Percentiles rank a stretch among this genome's conserved stretches.
Evolutionary conservation across 495 filamentous ascomycete species (phyloP).

Genomic region (Tuber brumale): DNA sequence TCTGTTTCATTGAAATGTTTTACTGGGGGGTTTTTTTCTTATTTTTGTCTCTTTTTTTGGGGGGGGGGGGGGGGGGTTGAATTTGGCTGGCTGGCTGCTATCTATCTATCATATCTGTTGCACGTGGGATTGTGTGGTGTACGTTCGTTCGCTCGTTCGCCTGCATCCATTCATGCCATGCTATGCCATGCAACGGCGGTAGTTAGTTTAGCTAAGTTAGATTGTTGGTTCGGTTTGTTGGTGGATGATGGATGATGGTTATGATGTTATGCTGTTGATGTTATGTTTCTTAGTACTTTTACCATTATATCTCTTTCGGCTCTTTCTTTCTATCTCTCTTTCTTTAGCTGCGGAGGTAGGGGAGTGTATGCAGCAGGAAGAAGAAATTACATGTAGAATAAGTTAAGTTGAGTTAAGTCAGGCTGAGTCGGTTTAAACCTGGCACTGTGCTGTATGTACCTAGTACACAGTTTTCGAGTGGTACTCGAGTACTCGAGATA

Average conservation of each 20-base stretch:
- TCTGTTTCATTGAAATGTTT: neutral
- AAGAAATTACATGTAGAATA: neutral
- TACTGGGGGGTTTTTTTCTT: neutral
- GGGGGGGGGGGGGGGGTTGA: neutral
- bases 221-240: neutral
- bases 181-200: neutral
- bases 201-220: neutral
- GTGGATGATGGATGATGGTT: neutral
- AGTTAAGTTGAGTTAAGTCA: neutral
- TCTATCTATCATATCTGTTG: neutral
- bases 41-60: neutral
- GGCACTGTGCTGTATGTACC: neutral
- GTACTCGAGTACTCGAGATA: neutral
- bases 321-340: neutral
- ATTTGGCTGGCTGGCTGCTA: neutral
- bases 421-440: neutral
- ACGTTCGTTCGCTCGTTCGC: neutral
- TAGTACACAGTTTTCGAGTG: neutral
- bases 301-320: neutral
- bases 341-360: neutral
- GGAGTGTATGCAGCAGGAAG: neutral
- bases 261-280: constrained; percentile 1
- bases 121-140: constrained; percentile 2
- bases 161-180: neutral
- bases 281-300: neutral